Percentiles rank a stretch among this genome's conserved stretches.
These are phyloP conservation scores for Ceratobasidium theobromae DNA, from an alignment of 1,284 basidiomycete genomes.

Conservation along the genomic window DNA sequence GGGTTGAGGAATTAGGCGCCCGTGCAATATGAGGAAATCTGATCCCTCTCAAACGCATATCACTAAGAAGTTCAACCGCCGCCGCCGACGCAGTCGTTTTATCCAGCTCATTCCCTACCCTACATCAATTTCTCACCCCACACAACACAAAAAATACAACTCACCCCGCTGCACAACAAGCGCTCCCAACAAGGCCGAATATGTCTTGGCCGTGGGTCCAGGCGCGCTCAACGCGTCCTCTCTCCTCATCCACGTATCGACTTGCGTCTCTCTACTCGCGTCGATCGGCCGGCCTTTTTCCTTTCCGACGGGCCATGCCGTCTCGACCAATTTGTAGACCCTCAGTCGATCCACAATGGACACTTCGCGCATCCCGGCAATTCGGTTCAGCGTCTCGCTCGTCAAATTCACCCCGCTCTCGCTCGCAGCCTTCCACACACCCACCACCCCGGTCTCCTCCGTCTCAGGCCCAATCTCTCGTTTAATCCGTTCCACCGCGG, in stretches of 20 bases:
- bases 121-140: background rate
- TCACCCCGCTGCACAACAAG: constrained; percentile 1
- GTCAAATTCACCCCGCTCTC: constrained; percentile 15
- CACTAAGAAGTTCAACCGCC: constrained; percentile 23
- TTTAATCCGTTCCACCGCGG: background rate
- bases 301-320: constrained; percentile 9
- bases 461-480: background rate
- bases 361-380: background rate
- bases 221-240: constrained; percentile 21
- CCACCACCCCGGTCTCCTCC: background rate
- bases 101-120: constrained; percentile 1
- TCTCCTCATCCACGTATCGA: constrained; percentile 19
- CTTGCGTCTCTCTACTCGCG: background rate
- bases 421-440: constrained; percentile 8
- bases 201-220: constrained; percentile 20
- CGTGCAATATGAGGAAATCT: constrained; percentile 18
- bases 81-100: constrained; percentile 9
- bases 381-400: constrained; percentile 11
- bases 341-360: constrained; percentile 12
- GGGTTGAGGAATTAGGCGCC: background rate
- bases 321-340: constrained; percentile 1
- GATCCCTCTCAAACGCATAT: constrained; percentile 29
- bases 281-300: background rate
- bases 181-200: constrained; percentile 9
- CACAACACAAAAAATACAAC: background rate